Base-by-base conservation (phyloP, 768 basidiomycete genomes). In the Amylocystis lapponica region DNA sequence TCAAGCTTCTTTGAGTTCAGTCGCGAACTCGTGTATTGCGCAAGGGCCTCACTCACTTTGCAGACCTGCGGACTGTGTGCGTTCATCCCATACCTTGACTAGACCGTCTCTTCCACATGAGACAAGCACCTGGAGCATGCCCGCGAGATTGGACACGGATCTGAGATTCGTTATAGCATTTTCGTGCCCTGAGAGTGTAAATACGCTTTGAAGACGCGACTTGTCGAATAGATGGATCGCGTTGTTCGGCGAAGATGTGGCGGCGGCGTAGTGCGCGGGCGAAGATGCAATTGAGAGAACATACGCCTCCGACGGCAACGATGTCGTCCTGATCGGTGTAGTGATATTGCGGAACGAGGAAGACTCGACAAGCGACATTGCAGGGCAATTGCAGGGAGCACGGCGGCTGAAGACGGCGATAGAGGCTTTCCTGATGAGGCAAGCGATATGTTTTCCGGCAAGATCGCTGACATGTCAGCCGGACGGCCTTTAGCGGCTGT, bases 51-150 rank as follows among this genome's bases (percentile, higher is more conserved):
- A 69, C 82, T 62, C 54, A 89, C 86, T 75, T 68, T 78, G 75
- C 27, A 83, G 71, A 36, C 70, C 64, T 37, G 70, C 65, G 5
- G 73, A 25, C 23, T 66, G 58, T 27, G 75, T 66, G 44, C 87
- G 75, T 42, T 77, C 75, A 58, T 91, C 88, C 88, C 88, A 91
- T 23, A 79, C 70, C 46, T 75, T 78, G 42, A 91, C 75, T 40
- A 70, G 68, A 2, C 86, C 86, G 50, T 89, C 86, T 50, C 72
- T 77, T 2, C 88, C 84, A 10, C 78, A 79, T 2, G 84, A 81
- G 14, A 86, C 55, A 5, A 89, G 66, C 27, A 65, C 67, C 22
- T 67, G 67, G 10, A 68, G 66, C 27, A 64, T 51, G 2, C 70
- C 70, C 1, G 68, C 69, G 2, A 81, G 55, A 13, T 62, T 58